Evolutionary conservation across 306 rosid species (phyloP), one percentile per base, ranked within the genome.

Genomic region (Medicago lupulina): DNA sequence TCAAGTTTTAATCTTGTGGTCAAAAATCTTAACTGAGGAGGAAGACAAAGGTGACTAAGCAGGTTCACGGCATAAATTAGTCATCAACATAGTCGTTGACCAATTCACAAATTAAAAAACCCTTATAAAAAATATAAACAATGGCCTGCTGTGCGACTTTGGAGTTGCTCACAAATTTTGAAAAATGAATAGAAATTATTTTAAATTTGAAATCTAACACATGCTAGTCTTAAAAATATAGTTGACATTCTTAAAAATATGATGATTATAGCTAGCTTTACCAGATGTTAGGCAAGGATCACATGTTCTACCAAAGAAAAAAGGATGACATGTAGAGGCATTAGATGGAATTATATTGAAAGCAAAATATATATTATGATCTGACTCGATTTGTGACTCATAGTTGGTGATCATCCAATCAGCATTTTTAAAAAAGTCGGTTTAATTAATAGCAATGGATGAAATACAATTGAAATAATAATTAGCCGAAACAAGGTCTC

Each of bases 91-190:
- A 28, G 4, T 28, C 31, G 31, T 28, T 28, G 31, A 28, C 4
- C 31, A 28, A 28, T 28, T 28, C 4, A 28, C 4, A 28, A 28
- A 25, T 25, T 25, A 25, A 1, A 25, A 25, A 25, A 25, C 28
- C 28, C 28, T 25, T 28, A 28, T 28, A 28, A 28, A 28, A 19
- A 13, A 19, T 46, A 25, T 67, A 58, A 67, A 54, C 11, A 19
- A 18, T 21, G 16, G 61, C 12, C 18, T 2, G 8, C 7, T 17
- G 36, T 46, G 21, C 13, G 17, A 54, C 67, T 66, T 25, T 9
- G 41, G 49, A 39, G 17, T 54, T 8, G 59, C 60, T 54, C 50
- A 67, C 62, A 46, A 58, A 67, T 17, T n/a, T 77, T 69, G 63
- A 47, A 46, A 69, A 41, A 13, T 31, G 15, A 60, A 55, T 0